Evolutionary conservation across 176 grass and related monocot genomes (phyloP).

Genomic region (Panicum miliaceum): DNA sequence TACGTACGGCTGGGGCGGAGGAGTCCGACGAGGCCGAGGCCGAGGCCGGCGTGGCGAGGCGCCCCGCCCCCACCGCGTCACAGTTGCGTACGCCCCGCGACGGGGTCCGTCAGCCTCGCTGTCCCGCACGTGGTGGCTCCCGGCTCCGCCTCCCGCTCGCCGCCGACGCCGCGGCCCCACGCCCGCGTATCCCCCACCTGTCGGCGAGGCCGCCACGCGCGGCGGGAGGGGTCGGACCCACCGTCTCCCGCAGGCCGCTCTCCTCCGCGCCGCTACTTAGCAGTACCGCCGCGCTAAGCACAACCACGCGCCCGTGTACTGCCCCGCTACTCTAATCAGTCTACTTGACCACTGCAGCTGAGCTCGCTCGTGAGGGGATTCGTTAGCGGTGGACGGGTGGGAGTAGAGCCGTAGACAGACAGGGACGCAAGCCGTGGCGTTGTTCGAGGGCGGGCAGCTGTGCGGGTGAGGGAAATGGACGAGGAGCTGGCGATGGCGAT

Average conservation of each 20-base stretch:
- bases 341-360: constrained; percentile 22
- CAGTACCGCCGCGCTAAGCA: constrained; percentile 1
- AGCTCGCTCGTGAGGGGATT: constrained; percentile 17
- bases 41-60: background rate
- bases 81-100: constrained; percentile 12
- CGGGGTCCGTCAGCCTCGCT: constrained; percentile 58
- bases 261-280: constrained; percentile 30
- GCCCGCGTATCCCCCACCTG: background rate
- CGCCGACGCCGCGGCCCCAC: constrained; percentile 28
- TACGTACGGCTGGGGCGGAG: constrained; percentile 18
- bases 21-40: constrained; percentile 3
- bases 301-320: constrained; percentile 1
- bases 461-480: constrained; percentile 22
- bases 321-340: constrained; percentile 7
- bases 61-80: constrained; percentile 44
- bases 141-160: constrained; percentile 35
- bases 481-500: constrained; percentile 44
- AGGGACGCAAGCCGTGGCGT: background rate
- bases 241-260: background rate
- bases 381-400: background rate
- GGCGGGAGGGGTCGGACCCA: background rate
- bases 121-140: constrained; percentile 62
- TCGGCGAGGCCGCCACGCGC: background rate
- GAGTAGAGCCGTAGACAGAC: background rate
- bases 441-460: background rate